These are phyloP conservation scores for Basidiobolus meristosporus DNA, from an alignment of 371 early-diverging fungal species.

Conservation along the genomic window DNA sequence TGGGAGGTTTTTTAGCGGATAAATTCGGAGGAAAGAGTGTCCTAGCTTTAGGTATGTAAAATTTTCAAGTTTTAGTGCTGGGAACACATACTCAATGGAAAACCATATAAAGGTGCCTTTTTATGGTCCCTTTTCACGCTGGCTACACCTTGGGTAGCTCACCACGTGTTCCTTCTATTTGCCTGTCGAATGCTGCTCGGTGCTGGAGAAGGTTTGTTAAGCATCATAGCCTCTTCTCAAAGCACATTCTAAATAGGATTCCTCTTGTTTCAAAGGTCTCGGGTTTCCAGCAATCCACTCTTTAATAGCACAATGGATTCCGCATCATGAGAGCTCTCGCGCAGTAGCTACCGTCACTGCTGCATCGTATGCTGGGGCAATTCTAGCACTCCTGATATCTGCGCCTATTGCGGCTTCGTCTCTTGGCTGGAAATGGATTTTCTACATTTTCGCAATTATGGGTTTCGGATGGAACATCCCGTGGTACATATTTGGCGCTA, in stretches of 20 bases:
- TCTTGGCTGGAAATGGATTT: neutral
- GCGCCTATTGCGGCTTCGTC: constrained; percentile 1
- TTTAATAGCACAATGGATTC: neutral
- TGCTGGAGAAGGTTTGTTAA: neutral
- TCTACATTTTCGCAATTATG: constrained; percentile 1
- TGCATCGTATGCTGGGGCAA: neutral
- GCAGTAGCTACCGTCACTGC: neutral
- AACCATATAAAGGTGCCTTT: neutral
- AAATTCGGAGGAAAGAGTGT: neutral
- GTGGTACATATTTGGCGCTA: neutral
- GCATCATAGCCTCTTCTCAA: neutral
- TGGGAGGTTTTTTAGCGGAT: constrained; percentile 1
- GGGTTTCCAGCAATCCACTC: constrained; percentile 1
- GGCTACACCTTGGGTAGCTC: neutral
- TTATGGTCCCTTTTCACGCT: neutral
- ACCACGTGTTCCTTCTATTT: no score
- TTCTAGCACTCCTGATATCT: neutral
- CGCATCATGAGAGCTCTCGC: neutral
- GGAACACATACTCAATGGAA: neutral
- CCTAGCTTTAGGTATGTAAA: neutral
- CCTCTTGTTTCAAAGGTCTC: neutral
- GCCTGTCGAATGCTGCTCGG: neutral
- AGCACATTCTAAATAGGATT: neutral
- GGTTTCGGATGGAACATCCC: neutral
- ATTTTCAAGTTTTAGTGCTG: neutral